Conservation (phyloP, 129 eudicot genomes). For the Pulicaria dysenterica region DNA sequence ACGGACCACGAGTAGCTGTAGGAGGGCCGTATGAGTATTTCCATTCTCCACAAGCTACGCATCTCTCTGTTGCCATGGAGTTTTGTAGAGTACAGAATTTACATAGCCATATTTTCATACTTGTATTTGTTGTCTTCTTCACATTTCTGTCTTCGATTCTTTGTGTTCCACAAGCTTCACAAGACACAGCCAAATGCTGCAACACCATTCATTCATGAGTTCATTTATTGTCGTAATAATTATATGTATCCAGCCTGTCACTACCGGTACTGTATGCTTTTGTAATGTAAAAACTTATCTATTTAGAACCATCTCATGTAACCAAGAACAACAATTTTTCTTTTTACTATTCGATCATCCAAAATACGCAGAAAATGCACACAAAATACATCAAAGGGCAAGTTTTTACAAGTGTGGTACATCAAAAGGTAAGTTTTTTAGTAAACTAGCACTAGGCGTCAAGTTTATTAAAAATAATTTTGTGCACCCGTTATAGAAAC, state of each 20-base stretch:
- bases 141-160: slow-evolving; percentile 32
- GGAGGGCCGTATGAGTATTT: slow-evolving; percentile 85
- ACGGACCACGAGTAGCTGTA: slow-evolving; percentile 42
- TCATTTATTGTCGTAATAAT: no score
- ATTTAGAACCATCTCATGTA: no score
- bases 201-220: background rate
- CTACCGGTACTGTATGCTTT: no score
- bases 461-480: background rate
- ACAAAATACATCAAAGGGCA: no score
- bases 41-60: slow-evolving; percentile 89
- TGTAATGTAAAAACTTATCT: no score
- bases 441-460: no score
- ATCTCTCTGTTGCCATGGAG: slow-evolving; percentile 45
- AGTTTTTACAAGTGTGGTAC: no score
- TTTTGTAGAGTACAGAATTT: slow-evolving; percentile 81
- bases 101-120: slow-evolving; percentile 61
- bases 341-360: no score
- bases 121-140: slow-evolving; percentile 32
- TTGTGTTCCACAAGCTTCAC: slow-evolving; percentile 75
- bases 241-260: no score
- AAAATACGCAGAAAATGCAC: no score
- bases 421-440: no score
- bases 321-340: no score
- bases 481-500: background rate
- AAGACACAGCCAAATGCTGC: slow-evolving; percentile 62